Percentiles rank a stretch among this genome's conserved stretches.
phyloP scores from a whole-genome alignment of 2,329 filamentous ascomycete species.

The Stromatinia cepivora region DNA sequence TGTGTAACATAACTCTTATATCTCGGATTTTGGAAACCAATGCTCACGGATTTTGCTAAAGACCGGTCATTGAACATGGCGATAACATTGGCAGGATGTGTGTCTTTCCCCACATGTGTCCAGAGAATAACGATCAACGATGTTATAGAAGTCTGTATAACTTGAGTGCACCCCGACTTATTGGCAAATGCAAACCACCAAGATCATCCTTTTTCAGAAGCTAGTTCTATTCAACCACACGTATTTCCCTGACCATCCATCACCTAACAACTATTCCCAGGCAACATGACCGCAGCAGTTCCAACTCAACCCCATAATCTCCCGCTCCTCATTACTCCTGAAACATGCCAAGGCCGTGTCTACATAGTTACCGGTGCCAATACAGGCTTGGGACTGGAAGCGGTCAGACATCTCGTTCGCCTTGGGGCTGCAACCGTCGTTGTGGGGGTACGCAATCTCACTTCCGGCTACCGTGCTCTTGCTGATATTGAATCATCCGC shows the following conservation, averaged over 20 bases:
- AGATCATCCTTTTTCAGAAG: neutral
- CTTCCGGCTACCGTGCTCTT: slow-evolving; percentile 42
- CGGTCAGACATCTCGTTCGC: slow-evolving; percentile 43
- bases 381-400: slow-evolving; percentile 46
- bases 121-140: neutral
- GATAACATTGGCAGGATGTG: neutral
- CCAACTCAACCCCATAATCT: neutral
- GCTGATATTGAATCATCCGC: slow-evolving; percentile 35
- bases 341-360: neutral
- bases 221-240: neutral
- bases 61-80: neutral
- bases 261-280: neutral
- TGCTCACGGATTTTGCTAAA: neutral
- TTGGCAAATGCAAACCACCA: neutral
- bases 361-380: slow-evolving; percentile 44
- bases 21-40: neutral
- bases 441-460: slow-evolving; percentile 44
- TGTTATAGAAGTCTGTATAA: neutral
- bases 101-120: too few relatives aligned
- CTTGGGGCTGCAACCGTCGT: slow-evolving; percentile 44
- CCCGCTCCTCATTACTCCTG: slow-evolving; percentile 1
- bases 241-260: too few relatives aligned
- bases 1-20: neutral
- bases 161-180: neutral
- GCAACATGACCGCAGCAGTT: neutral